These are phyloP conservation scores for Hippophae tibetana DNA, from an alignment of 306 rosid species.

Conservation along the genomic window DNA sequence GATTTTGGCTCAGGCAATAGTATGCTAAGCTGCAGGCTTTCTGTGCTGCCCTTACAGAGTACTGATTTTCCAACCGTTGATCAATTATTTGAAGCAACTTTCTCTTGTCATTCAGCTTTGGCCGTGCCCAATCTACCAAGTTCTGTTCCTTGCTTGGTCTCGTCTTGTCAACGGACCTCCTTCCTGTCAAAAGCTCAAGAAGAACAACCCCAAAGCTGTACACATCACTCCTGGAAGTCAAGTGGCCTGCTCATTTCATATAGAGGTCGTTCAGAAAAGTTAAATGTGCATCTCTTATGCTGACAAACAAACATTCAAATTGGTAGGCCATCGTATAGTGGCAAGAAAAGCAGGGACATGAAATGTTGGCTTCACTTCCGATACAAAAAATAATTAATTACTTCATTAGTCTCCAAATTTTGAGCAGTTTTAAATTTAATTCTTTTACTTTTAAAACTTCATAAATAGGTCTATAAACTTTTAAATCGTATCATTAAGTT, in stretches of 20 bases:
- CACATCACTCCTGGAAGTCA: constrained; percentile 95
- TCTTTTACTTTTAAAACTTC: too few relatives aligned
- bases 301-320: neutral
- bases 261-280: constrained; percentile 16
- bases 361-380: too few relatives aligned
- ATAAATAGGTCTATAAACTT: too few relatives aligned
- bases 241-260: constrained; percentile 68
- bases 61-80: constrained; percentile 87
- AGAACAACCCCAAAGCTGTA: constrained; percentile 98
- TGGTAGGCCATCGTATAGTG: neutral
- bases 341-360: constrained; percentile 1
- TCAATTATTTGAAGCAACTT: constrained; percentile 91
- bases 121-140: constrained; percentile 98
- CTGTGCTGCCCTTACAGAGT: constrained; percentile 93
- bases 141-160: constrained; percentile 94
- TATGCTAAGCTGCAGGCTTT: constrained; percentile 99
- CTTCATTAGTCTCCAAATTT: too few relatives aligned
- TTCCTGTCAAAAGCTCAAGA: constrained; percentile 91
- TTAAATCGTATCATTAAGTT: too few relatives aligned
- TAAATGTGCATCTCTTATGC: neutral
- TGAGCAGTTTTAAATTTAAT: too few relatives aligned
- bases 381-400: too few relatives aligned
- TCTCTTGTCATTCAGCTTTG: constrained; percentile 93
- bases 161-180: constrained; percentile 90
- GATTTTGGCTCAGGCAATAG: constrained; percentile 96